These are phyloP conservation scores for Liriodendron chinense DNA, from an alignment of 164 flowering plant species.

Conservation along the genomic window DNA sequence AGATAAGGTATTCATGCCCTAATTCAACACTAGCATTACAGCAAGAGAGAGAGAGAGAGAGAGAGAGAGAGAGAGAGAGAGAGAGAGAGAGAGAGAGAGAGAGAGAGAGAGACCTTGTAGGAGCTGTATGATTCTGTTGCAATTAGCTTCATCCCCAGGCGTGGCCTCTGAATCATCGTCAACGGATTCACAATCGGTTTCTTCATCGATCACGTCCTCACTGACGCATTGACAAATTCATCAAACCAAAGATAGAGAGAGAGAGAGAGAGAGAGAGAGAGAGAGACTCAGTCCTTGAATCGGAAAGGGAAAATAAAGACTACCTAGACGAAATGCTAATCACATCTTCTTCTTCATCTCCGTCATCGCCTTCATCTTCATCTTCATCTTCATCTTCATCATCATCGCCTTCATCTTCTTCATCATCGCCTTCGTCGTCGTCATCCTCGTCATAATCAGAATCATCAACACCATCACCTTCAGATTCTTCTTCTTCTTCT, in stretches of 20 bases:
- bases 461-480: not conserved
- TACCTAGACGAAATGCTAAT: conserved; percentile 7
- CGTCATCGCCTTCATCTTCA: not conserved
- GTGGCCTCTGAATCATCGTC: conserved; percentile 10
- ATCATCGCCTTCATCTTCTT: not conserved
- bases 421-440: not conserved
- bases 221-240: not conserved
- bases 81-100: not conserved
- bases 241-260: not conserved
- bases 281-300: not conserved
- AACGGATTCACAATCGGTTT: not conserved
- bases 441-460: not conserved
- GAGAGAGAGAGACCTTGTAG: conserved; percentile 8
- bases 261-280: not conserved
- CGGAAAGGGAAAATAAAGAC: not conserved
- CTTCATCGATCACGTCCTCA: conserved; percentile 6
- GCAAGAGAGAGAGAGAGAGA: not conserved
- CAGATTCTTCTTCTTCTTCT: not conserved
- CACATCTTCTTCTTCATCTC: not conserved
- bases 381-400: not conserved
- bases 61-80: not conserved
- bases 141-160: not conserved
- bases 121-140: conserved; percentile 5
- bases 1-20: not conserved
- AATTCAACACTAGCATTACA: not conserved